These are phyloP conservation scores for Dactylella cylindrospora DNA, from an alignment of 2,329 filamentous ascomycete genomes.

Conservation along the genomic window DNA sequence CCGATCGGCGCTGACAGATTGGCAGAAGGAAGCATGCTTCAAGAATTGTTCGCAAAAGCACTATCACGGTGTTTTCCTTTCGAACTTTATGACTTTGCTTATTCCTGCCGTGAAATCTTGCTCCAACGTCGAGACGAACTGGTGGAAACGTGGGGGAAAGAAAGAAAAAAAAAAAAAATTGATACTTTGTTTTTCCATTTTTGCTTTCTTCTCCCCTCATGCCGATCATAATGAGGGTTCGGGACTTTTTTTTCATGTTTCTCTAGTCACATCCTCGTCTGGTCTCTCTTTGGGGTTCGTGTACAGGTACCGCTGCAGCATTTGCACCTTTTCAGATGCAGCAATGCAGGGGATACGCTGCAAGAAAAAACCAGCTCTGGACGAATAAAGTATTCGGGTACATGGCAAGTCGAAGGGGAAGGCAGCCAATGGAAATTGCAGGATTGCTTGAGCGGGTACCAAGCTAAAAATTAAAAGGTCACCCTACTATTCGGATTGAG, in stretches of 20 bases:
- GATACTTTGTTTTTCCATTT: too few relatives aligned
- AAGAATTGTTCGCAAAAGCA: conserved; percentile 28
- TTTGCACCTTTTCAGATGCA: conserved; percentile 3
- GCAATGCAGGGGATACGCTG: conserved; percentile 19
- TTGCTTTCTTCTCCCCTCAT: too few relatives aligned
- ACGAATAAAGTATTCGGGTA: conserved; percentile 1
- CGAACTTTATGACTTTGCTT: conserved; percentile 29
- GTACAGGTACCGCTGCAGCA: too few relatives aligned
- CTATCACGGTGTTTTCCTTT: too few relatives aligned
- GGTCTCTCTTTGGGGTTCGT: conserved; percentile 16
- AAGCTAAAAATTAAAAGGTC: too few relatives aligned
- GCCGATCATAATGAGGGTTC: too few relatives aligned
- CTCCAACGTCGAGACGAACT: conserved; percentile 29
- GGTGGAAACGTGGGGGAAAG: conserved; percentile 33
- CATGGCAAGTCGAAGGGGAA: too few relatives aligned
- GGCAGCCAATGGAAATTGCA: conserved; percentile 12
- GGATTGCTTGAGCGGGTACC: too few relatives aligned
- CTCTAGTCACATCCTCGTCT: conserved; percentile 31
- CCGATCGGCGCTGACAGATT: conserved; percentile 29
- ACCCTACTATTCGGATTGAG: background rate
- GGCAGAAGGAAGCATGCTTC: background rate
- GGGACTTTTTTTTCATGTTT: too few relatives aligned
- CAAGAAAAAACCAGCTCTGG: background rate
- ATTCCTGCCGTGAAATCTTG: conserved; percentile 23
- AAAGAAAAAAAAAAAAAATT: too few relatives aligned